Evolutionary conservation across 495 filamentous ascomycete genomes (phyloP).

Genomic region (Podospora bellae-mahoneyi): DNA sequence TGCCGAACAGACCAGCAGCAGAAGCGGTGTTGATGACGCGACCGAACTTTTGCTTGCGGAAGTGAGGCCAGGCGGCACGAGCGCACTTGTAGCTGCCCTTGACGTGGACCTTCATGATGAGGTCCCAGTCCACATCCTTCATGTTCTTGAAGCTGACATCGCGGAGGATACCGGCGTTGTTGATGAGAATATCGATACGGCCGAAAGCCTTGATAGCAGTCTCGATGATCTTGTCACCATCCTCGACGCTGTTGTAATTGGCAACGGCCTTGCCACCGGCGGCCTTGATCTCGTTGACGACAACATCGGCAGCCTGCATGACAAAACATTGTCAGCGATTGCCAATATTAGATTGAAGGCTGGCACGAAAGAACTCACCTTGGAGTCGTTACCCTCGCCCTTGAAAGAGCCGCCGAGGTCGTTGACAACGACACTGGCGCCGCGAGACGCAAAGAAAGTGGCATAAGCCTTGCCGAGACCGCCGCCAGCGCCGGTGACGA

Average conservation of each 20-base stretch:
- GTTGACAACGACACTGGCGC: conserved; percentile 96
- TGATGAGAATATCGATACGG: conserved; percentile 90
- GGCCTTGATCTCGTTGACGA: conserved; percentile 90
- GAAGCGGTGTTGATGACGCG: conserved; percentile 95
- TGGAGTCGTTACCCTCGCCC: conserved; percentile 84
- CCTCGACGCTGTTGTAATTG: conserved; percentile 96
- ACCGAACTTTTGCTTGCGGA: conserved; percentile 97
- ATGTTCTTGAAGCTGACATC: conserved; percentile 99
- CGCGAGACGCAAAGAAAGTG: conserved; percentile 83
- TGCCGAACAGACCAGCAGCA: conserved; percentile 91
- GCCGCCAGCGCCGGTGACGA: conserved; percentile 94
- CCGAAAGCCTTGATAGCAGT: conserved; percentile 92
- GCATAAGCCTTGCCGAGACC: conserved; percentile 92
- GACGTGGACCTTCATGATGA: conserved; percentile 90
- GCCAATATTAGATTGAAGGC: too few relatives aligned
- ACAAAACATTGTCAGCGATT: background rate
- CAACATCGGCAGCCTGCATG: conserved; percentile 81
- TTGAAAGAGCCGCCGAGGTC: conserved; percentile 93
- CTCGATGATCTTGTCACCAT: conserved; percentile 93
- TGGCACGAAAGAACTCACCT: conserved; percentile 50
- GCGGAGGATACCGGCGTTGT: conserved; percentile 96
- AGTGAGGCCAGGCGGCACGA: conserved; percentile 94
- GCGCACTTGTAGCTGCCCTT: conserved; percentile 97
- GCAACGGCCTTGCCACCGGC: conserved; percentile 94
- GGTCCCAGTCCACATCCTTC: conserved; percentile 94